Evolutionary conservation across 2,329 filamentous ascomycete species (phyloP).

Genomic region (Aspergillus quadrilineatus): DNA sequence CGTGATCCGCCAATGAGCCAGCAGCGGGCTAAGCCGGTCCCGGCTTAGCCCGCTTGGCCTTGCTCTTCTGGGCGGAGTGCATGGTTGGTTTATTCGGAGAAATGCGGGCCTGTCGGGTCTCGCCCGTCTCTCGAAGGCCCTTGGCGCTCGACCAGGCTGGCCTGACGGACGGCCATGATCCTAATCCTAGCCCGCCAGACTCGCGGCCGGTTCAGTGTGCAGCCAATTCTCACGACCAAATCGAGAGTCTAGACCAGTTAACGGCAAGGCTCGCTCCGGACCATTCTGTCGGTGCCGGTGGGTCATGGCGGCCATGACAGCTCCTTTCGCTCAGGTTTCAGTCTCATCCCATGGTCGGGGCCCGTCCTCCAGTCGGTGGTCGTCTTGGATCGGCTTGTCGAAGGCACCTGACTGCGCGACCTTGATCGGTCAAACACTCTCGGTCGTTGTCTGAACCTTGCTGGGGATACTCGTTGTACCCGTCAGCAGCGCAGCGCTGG

Average conservation of each 20-base stretch:
- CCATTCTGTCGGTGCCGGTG: conserved; percentile 7
- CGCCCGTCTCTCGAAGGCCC: neutral
- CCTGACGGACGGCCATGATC: no score
- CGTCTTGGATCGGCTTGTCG: no score
- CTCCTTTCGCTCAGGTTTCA: neutral
- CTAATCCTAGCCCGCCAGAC: no score
- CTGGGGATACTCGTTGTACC: no score
- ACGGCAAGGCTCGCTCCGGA: conserved; percentile 2
- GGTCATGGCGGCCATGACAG: conserved; percentile 7
- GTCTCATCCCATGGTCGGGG: neutral
- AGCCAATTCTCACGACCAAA: no score
- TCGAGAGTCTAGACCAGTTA: neutral
- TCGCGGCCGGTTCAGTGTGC: no score
- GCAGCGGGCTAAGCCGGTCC: neutral
- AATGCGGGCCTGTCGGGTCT: neutral
- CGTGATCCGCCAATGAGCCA: neutral
- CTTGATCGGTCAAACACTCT: no score
- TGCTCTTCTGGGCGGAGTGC: no score
- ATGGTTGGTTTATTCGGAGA: neutral
- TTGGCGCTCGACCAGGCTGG: neutral
- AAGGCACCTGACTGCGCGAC: no score
- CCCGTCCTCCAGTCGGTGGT: no score
- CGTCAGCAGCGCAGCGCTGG: no score
- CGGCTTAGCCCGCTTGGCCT: neutral
- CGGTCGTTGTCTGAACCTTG: neutral